Conservation (phyloP, 352 stramenopile genomes). For the Pythium chondricola region DNA sequence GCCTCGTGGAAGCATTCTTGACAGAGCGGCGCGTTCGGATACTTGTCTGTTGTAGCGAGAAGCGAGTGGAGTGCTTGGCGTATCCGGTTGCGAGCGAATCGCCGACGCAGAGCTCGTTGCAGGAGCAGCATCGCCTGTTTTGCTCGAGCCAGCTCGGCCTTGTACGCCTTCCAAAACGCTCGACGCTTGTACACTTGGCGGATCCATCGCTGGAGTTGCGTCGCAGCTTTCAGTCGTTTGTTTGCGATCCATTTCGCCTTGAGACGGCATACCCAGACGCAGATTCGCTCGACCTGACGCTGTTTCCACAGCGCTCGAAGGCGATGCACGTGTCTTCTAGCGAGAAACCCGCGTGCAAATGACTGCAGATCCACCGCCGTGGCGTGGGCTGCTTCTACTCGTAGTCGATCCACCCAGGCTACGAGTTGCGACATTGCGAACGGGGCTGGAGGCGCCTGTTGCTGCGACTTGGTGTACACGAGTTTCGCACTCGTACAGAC, state of each 20-base stretch:
- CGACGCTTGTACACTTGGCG: conserved; percentile 8
- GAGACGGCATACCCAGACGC: conserved; percentile 21
- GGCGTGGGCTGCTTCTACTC: conserved; percentile 2
- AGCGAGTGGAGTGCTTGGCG: conserved; percentile 9
- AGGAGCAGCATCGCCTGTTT: conserved; percentile 6
- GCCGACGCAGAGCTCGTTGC: conserved; percentile 7
- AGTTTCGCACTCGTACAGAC: conserved; percentile 7
- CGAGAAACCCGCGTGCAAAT: conserved; percentile 15
- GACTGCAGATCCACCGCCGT: conserved; percentile 17
- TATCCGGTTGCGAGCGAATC: conserved; percentile 8
- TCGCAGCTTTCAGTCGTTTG: conserved; percentile 13
- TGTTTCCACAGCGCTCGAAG: conserved; percentile 17
- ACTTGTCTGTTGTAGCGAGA: conserved; percentile 13
- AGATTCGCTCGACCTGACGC: conserved; percentile 12
- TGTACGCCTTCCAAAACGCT: conserved; percentile 20
- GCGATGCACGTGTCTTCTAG: conserved; percentile 12
- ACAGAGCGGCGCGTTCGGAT: conserved; percentile 30
- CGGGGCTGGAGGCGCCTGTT: not conserved
- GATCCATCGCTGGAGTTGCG: conserved; percentile 24
- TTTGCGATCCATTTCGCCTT: conserved; percentile 13
- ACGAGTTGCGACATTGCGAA: conserved; percentile 15
- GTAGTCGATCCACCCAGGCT: conserved; percentile 11
- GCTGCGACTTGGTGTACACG: not conserved
- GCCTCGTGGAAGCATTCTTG: conserved; percentile 21
- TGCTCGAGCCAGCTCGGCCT: conserved; percentile 3